These are phyloP conservation scores for Melampsora larici-populina DNA, from an alignment of 1,284 basidiomycete species.

Conservation along the genomic window DNA sequence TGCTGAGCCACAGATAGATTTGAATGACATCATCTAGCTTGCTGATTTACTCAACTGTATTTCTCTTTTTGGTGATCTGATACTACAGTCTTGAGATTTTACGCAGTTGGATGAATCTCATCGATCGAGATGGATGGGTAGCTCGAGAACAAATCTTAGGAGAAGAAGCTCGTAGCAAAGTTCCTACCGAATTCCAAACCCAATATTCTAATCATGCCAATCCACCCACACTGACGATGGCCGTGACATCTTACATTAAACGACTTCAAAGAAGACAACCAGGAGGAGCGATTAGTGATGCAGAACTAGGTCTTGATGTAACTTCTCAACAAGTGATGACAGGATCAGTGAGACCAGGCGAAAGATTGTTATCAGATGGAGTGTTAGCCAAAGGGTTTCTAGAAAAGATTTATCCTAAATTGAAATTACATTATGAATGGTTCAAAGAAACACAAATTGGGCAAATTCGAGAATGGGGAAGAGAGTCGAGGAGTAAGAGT, in stretches of 20 bases:
- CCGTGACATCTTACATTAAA: constrained; percentile 77
- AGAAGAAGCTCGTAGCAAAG: constrained; percentile 87
- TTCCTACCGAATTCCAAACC: constrained; percentile 79
- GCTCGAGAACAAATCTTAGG: constrained; percentile 91
- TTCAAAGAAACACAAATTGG: constrained; percentile 88
- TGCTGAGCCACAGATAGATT: no score
- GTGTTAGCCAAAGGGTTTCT: constrained; percentile 67
- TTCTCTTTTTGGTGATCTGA: neutral
- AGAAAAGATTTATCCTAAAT: constrained; percentile 71
- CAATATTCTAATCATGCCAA: constrained; percentile 91
- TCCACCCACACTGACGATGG: constrained; percentile 87
- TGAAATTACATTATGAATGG: constrained; percentile 90
- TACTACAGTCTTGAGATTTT: constrained; percentile 72
- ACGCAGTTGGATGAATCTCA: constrained; percentile 79
- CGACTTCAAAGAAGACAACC: constrained; percentile 60
- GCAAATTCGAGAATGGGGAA: constrained; percentile 82
- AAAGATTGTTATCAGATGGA: constrained; percentile 61
- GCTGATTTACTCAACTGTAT: no score
- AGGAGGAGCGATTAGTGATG: constrained; percentile 44
- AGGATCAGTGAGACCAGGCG: constrained; percentile 54
- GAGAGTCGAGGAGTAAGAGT: constrained; percentile 72
- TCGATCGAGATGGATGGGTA: constrained; percentile 91
- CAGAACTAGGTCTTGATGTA: constrained; percentile 40
- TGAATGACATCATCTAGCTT: no score
- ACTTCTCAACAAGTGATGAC: constrained; percentile 54